Percentiles rank a stretch among this genome's conserved stretches.
These are phyloP conservation scores for Bisporella sp. DNA, from an alignment of 2,329 filamentous ascomycete genomes.

Conservation along the genomic window DNA sequence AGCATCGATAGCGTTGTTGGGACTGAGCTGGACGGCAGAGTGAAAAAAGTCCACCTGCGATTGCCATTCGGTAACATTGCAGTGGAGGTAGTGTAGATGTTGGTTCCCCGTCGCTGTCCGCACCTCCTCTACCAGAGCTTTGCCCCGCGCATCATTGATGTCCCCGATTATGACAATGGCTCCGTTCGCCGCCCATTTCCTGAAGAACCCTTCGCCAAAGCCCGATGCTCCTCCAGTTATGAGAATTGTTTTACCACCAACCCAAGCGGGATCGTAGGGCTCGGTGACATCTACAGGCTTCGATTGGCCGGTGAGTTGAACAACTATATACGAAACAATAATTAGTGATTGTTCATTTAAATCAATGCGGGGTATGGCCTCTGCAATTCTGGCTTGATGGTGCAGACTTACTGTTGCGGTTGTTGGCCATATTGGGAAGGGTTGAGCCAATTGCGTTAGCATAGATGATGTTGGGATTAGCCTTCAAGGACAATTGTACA, in stretches of 20 bases:
- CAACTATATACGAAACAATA: no score
- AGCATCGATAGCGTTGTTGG: slow-evolving; percentile 49
- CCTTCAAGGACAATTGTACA: no score
- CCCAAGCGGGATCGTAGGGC: slow-evolving; percentile 37
- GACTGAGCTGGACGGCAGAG: slow-evolving; percentile 44
- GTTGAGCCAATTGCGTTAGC: no score
- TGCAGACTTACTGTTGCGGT: no score
- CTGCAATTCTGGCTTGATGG: no score
- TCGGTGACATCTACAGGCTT: slow-evolving; percentile 37
- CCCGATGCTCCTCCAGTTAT: slow-evolving; percentile 60
- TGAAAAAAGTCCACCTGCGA: slow-evolving; percentile 59
- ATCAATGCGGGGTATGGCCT: no score
- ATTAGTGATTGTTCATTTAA: no score
- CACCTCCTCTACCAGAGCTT: slow-evolving; percentile 46
- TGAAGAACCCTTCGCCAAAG: slow-evolving; percentile 48
- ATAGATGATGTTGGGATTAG: no score
- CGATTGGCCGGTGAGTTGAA: slow-evolving; percentile 14
- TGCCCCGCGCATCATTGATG: slow-evolving; percentile 46
- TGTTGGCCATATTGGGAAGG: no score
- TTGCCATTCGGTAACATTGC: slow-evolving; percentile 60
- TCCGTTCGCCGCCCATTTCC: slow-evolving; percentile 46
- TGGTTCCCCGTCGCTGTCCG: slow-evolving; percentile 33
- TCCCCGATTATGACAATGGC: slow-evolving; percentile 59
- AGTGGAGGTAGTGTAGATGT: slow-evolving; percentile 49
- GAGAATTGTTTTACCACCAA: slow-evolving; percentile 50